These are phyloP conservation scores for Coemansia sp. DNA, from an alignment of 192 early-diverging fungal species.

Conservation along the genomic window DNA sequence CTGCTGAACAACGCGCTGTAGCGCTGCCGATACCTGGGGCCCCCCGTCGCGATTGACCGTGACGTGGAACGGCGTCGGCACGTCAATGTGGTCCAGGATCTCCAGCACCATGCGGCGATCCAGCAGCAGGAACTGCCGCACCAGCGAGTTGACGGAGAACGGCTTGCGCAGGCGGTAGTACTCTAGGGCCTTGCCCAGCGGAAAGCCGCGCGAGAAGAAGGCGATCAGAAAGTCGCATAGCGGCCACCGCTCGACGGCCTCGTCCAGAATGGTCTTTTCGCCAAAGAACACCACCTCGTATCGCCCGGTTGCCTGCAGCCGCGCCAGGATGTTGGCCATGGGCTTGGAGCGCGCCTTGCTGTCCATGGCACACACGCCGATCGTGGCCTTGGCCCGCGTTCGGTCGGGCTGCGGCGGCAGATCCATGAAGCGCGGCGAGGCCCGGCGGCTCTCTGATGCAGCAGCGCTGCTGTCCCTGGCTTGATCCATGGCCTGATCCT, in stretches of 20 bases:
- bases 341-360: constrained; percentile 92
- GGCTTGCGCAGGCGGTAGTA: constrained; percentile 80
- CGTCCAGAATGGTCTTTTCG: constrained; percentile 94
- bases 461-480: too few species aligned
- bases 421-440: constrained; percentile 43
- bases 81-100: constrained; percentile 71
- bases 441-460: too few species aligned
- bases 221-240: constrained; percentile 92
- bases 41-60: constrained; percentile 67
- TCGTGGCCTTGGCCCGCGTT: constrained; percentile 43
- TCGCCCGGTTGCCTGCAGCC: constrained; percentile 56
- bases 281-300: constrained; percentile 90
- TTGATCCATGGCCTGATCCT: too few species aligned
- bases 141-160: constrained; percentile 88
- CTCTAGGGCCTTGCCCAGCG: constrained; percentile 84
- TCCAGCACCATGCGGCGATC: constrained; percentile 85
- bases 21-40: constrained; percentile 50
- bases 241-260: constrained; percentile 87
- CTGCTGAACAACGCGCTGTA: constrained; percentile 53
- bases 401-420: constrained; percentile 34
- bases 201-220: constrained; percentile 93
- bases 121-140: constrained; percentile 79
- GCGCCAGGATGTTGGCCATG: constrained; percentile 89
- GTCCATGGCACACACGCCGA: constrained; percentile 90
- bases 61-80: constrained; percentile 75